Evolutionary conservation across 805 yeast species (phyloP), one percentile per base, ranked within the genome.

Genomic region (Saccharomycopsis fodiens): DNA sequence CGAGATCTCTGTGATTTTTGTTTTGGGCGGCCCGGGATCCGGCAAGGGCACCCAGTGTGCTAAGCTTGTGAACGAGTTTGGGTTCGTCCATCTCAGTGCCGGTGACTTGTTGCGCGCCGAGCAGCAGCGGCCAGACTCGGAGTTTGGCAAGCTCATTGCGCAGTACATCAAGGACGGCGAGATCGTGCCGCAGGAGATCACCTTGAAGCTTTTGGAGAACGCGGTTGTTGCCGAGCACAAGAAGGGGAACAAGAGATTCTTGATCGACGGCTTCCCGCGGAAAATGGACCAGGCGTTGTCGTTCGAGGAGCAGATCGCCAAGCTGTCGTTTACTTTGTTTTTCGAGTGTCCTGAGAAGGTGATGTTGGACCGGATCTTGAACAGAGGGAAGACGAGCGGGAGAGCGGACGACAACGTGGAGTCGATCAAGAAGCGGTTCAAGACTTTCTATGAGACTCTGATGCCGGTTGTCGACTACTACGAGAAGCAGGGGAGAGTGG

Each of bases 1-100:
- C 34, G 80, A 85, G 46, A 79, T 85, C 23, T 78, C 85, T 22
- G 95, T 91, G 3, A 73, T 89, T 22, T 91, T 86, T 62, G 96
- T 91, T 16, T 75, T 91, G 27, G 98, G 98, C 37, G 97, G 97
- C 3, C 97, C 97, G 3, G 97, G 97, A 17, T 85, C 95, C 23
- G 97, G 98, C 37, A 93, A 93, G 61, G 97, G 98, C 47, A 91
- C 98, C 1, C 98, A 91, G 65, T 86, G 97, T 69, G 82, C 81
- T 27, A 85, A 78, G 59, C 72, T 91, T 46, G 97, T 91, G 37
- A 65, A 73, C 17, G 85, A 88, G 56, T 83, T 76, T 60, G 79
- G 81, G 15, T 93, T 89, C 63, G 81, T 83, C 27, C 98, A 91
- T 61, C 68, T 91, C 37, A 80, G 94, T 32, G 98, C 98, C n/a